phyloP scores from a whole-genome alignment of 2,329 filamentous ascomycete species.

The Trichoderma sp. region DNA sequence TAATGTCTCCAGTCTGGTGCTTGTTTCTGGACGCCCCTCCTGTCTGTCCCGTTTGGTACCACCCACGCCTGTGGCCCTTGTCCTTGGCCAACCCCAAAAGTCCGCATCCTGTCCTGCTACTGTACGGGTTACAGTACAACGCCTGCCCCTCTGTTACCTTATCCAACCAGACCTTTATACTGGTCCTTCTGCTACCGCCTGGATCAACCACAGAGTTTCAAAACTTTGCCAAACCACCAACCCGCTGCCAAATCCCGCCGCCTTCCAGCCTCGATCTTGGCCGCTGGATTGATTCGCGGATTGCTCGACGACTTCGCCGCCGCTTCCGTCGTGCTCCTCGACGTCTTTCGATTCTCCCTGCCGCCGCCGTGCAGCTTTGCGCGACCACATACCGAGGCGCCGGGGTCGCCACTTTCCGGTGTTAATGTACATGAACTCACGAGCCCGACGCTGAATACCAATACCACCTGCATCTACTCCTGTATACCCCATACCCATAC shows the following conservation, averaged over 20 bases:
- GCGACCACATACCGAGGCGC: constrained; percentile 16
- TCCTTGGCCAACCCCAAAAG: constrained; percentile 19
- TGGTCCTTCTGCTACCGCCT: constrained; percentile 4
- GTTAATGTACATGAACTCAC: constrained; percentile 14
- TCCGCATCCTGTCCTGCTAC: constrained; percentile 16
- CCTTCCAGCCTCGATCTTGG: neutral
- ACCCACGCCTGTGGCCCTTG: neutral
- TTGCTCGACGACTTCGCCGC: neutral
- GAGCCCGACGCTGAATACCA: neutral
- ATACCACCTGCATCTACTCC: neutral
- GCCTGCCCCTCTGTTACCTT: constrained; percentile 16
- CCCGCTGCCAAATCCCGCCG: neutral
- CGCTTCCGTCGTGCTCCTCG: neutral
- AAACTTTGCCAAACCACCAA: neutral
- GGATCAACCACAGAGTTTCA: constrained; percentile 13
- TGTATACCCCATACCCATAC: neutral
- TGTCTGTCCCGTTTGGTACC: neutral
- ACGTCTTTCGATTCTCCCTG: neutral
- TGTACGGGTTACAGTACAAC: neutral
- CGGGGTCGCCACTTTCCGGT: constrained; percentile 3
- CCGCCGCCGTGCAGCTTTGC: neutral
- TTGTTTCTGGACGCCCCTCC: neutral
- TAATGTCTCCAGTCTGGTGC: too few relatives aligned
- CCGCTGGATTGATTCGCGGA: neutral
- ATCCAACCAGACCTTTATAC: neutral